Evolutionary conservation across 169 alveolate genomes (phyloP).

Genomic region (Plasmodium gallinaceum): DNA sequence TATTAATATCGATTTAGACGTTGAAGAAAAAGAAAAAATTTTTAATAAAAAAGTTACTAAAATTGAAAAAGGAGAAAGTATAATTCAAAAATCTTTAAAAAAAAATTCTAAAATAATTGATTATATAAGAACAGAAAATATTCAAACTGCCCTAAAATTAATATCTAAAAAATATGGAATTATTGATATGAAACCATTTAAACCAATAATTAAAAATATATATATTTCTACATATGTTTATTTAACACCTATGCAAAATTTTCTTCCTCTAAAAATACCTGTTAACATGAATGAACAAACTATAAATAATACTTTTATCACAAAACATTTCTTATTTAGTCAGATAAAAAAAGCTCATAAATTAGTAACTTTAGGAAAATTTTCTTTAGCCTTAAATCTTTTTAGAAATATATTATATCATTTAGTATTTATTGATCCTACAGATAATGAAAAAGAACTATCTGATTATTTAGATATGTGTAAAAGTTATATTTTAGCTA

Average conservation of each 20-base stretch:
- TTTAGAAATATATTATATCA: conserved; percentile 74
- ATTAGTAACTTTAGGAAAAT: conserved; percentile 79
- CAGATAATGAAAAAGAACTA: conserved; percentile 39
- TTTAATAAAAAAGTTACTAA: conserved; percentile 19
- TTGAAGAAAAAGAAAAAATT: conserved; percentile 5
- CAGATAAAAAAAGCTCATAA: conserved; percentile 80
- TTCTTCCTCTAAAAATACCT: conserved; percentile 17
- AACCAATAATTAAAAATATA: conserved; percentile 59
- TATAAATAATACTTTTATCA: conserved; percentile 12
- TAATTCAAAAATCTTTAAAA: conserved; percentile 12
- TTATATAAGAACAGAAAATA: conserved; percentile 54
- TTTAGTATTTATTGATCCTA: conserved; percentile 28
- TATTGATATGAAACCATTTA: conserved; percentile 71
- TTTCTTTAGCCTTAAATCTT: conserved; percentile 63
- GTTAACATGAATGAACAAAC: conserved; percentile 44
- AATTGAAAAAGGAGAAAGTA: conserved; percentile 41
- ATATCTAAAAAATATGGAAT: conserved; percentile 74
- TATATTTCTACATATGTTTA: conserved; percentile 73
- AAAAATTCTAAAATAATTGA: conserved; percentile 62
- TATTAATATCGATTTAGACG: conserved; percentile 25
- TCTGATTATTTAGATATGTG: conserved; percentile 53
- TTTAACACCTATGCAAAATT: conserved; percentile 67
- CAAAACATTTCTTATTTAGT: conserved; percentile 58
- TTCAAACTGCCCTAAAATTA: conserved; percentile 36
- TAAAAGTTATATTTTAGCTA: conserved; percentile 81